Evolutionary conservation across 495 filamentous ascomycete species (phyloP), one percentile per base, ranked within the genome.

Genomic region (Xylaria castorea): DNA sequence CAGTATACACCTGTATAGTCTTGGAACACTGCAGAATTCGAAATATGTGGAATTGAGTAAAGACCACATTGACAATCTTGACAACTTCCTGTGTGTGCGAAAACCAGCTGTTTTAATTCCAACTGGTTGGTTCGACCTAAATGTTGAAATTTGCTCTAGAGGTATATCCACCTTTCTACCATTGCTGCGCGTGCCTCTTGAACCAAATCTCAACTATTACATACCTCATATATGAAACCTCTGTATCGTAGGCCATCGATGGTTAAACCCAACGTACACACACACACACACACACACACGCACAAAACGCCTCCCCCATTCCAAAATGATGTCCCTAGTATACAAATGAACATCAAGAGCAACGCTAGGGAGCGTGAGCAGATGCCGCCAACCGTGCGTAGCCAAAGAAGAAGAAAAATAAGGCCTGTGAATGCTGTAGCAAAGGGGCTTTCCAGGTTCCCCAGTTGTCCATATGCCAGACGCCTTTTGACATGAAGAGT

Each of bases 371-470:
- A 60, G 44, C 38, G 60, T 22, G 51, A 57, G 69, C 38, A 36
- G 60, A 57, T 65, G 36, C 48, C 48, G 61, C 69, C 61, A 32
- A 46, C 48, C 34, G 69, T 58, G 48, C 48, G 46, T 63, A n/a
- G 53, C 11, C 32, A 65, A 36, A 65, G 40, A 71, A 55, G 14
- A 32, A 20, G 12, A 36, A n/a, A n/a, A 38, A 18, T 66, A 20
- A 75, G 71, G 68, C 63, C 66, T 65, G 70, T 65, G 73, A 76
- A 77, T 75, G 71, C 73, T 61, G 27, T 32, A 72, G 75, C 27
- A 67, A 72, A 73, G 61, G 66, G 58, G 74, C 30, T 14, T 65
- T 71, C 69, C 46, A 68, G 64, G 34, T 67, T 71, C 71, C 55
- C 67, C 36, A 71, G 46, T 71, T 73, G 68, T 73, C 72, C 71